A percentile compares a stretch with the other conserved stretches of the same genome.
Evolutionary conservation across 148 eudicot genomes (phyloP).

Genomic region (Salicornia ramosissima): DNA sequence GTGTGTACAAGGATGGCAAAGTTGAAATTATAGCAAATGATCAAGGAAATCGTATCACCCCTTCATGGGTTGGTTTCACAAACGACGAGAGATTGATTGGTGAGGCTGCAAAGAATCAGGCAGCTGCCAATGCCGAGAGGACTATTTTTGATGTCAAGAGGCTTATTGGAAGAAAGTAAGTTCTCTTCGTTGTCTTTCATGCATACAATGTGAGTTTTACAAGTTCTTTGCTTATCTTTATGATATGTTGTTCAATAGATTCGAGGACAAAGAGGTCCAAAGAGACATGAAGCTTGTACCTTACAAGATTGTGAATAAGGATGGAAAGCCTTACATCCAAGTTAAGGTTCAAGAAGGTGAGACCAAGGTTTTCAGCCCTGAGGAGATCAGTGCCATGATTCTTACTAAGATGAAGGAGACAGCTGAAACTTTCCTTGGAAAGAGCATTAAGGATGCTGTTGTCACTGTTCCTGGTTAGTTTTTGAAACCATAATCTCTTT

Average conservation of each 20-base stretch:
- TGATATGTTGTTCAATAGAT: constrained; percentile 24
- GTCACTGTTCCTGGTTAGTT: constrained; percentile 58
- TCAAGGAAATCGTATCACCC: constrained; percentile 79
- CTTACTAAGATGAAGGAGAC: constrained; percentile 66
- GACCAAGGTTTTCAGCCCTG: constrained; percentile 58
- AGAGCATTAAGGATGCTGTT: constrained; percentile 55
- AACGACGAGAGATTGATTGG: constrained; percentile 62
- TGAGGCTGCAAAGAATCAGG: constrained; percentile 74
- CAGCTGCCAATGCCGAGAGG: constrained; percentile 59
- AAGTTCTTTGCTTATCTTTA: not conserved
- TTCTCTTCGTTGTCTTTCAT: not conserved
- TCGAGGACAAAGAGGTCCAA: constrained; percentile 55
- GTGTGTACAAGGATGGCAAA: constrained; percentile 60
- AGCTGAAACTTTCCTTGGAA: constrained; percentile 56
- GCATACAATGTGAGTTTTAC: not conserved
- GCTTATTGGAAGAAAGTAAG: constrained; percentile 66
- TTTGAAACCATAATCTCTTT: not conserved
- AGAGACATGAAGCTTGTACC: constrained; percentile 61
- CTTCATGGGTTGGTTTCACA: constrained; percentile 75
- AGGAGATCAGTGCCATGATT: constrained; percentile 62
- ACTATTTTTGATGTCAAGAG: constrained; percentile 69
- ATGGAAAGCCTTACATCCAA: constrained; percentile 58
- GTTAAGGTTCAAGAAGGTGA: constrained; percentile 49
- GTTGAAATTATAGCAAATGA: constrained; percentile 72
- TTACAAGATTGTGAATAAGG: constrained; percentile 61